Base-by-base conservation (phyloP, 768 basidiomycete genomes). In the Boletus edulis region DNA sequence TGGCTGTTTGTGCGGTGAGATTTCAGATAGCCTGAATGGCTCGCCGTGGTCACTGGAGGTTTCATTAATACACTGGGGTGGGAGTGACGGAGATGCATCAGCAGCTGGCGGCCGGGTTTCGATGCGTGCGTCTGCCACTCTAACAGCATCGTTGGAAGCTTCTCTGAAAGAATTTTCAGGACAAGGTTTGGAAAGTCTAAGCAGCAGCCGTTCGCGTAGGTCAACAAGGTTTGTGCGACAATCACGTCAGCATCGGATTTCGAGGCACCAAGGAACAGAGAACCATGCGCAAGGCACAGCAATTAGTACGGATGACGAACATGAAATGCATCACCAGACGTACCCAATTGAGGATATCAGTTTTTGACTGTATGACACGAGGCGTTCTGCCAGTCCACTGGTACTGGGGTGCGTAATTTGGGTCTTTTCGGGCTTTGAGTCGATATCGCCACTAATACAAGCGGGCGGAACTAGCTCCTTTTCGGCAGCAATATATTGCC, bases 361-460 rank as follows among this genome's bases (percentile, higher is more conserved):
- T 51, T 72, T 73, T 66, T 82, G 74, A 53, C 78, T 76, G 56
- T 79, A 81, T 57, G 74, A 74, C 62, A 84, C 67, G 59, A 84
- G 74, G 61, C 76, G 73, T 57, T 72, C 75, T 52, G 81, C 78
- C 59, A 79, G 71, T 43, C 75, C 76, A 37, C 67, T 69, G 51
- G 67, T 60, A 40, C 61, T 57, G 41, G 34, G 34, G 31, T 46
- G 58, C 39, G 57, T 50, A 56, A 50, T 54, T 48, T 49, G 49
- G 24, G 50, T 52, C 22, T 55, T 54, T 49, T 60, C 66, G 49
- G 64, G 62, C 51, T 62, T 62, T 40, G 63, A 62, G 55, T 61
- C 70, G 50, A 65, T 62, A 59, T 72, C 75, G 41, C 60, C 58
- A 66, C 67, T 58, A 47, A 46, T 24, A 43, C 51, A 45, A 49